A percentile compares a stretch with the other conserved stretches of the same genome.
Conservation (phyloP, 2,329 filamentous ascomycete species). For the Fusarium anthophilum region DNA sequence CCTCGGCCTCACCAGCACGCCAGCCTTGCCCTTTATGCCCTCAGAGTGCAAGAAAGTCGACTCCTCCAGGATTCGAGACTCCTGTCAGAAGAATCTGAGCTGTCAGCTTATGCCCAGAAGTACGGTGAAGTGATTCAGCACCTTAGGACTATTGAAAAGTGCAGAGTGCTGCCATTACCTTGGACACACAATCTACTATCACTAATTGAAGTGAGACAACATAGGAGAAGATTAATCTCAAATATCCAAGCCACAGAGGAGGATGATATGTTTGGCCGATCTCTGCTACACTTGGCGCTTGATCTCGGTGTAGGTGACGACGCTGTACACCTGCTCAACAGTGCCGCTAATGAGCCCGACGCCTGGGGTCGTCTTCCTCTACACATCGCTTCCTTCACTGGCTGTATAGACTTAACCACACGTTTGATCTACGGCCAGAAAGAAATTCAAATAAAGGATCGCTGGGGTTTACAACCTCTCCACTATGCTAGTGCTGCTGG, state of each 20-base stretch:
- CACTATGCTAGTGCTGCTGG: background rate
- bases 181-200: background rate
- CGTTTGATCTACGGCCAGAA: background rate
- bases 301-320: background rate
- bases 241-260: background rate
- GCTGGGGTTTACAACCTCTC: rapidly evolving
- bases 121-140: background rate
- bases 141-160: background rate
- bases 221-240: rapidly evolving
- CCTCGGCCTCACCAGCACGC: background rate
- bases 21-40: background rate
- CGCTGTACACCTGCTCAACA: background rate
- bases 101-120: background rate
- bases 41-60: background rate
- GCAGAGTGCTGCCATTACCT: rapidly evolving
- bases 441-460: rapidly evolving
- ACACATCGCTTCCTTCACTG: background rate
- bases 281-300: background rate
- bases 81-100: background rate
- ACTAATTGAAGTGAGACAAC: rapidly evolving
- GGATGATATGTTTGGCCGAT: background rate
- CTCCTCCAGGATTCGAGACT: rapidly evolving
- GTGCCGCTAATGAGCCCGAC: background rate
- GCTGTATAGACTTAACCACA: background rate
- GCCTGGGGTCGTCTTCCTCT: background rate